A percentile compares a stretch with the other conserved stretches of the same genome.
Evolutionary conservation across 345 rosid species (phyloP).

Genomic region (Populus deltoides): DNA sequence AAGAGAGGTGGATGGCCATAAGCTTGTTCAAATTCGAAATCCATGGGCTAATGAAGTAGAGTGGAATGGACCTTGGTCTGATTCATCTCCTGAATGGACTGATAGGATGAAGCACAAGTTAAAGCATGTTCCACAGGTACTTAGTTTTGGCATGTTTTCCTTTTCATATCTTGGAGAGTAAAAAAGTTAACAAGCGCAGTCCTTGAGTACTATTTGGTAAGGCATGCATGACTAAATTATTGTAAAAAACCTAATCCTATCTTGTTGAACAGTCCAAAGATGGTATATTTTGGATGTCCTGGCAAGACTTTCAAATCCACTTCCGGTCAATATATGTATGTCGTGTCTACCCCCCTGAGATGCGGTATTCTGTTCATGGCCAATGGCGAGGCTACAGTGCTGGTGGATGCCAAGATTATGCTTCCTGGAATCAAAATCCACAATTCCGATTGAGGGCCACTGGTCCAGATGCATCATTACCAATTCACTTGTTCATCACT

Average conservation of each 20-base stretch:
- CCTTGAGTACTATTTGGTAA: neutral
- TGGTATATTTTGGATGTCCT: constrained; percentile 99
- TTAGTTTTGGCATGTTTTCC: neutral
- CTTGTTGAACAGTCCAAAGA: constrained; percentile 77
- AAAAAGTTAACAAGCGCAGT: neutral
- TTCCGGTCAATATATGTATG: constrained; percentile 98
- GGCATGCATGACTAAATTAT: constrained; percentile 2
- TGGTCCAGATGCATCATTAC: constrained; percentile 83
- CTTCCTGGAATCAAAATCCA: constrained; percentile 99
- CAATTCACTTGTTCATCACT: constrained; percentile 92
- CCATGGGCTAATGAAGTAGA: constrained; percentile 99
- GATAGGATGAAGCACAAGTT: constrained; percentile 98
- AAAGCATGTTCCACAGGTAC: constrained; percentile 87
- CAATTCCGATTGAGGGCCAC: constrained; percentile 89
- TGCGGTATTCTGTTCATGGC: constrained; percentile 94
- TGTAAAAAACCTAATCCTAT: constrained; percentile 9
- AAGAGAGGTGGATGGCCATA: constrained; percentile 97
- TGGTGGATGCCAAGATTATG: constrained; percentile 99
- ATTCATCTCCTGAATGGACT: constrained; percentile 92
- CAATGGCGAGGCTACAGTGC: constrained; percentile 98
- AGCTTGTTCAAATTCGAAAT: constrained; percentile 96
- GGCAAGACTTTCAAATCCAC: constrained; percentile 99
- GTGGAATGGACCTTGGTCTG: constrained; percentile 99
- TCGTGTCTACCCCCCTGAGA: constrained; percentile 94
- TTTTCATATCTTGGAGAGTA: neutral